These are phyloP conservation scores for Hirsutella minnesotensis DNA, from an alignment of 2,329 filamentous ascomycete species.

Conservation along the genomic window DNA sequence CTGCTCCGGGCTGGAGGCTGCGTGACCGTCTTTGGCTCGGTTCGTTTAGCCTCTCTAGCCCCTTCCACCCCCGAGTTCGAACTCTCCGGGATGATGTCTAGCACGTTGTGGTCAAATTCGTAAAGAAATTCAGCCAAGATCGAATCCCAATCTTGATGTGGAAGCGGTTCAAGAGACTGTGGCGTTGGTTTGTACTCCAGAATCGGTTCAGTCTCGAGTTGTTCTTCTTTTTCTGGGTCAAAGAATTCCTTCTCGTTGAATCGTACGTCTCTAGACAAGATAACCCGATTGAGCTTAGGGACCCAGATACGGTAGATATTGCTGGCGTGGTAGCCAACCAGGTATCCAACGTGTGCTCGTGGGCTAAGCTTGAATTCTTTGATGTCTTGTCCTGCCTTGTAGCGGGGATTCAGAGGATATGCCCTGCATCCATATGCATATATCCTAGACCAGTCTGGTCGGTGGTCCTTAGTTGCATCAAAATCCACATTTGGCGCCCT, in stretches of 20 bases:
- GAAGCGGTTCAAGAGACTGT: too few relatives aligned
- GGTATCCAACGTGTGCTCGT: conserved; percentile 1
- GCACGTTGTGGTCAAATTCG: neutral
- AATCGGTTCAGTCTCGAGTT: neutral
- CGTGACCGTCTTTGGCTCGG: too few relatives aligned
- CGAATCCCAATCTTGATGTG: too few relatives aligned
- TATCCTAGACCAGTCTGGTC: neutral
- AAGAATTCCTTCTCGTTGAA: conserved; percentile 1
- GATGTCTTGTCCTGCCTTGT: neutral
- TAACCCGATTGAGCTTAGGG: neutral
- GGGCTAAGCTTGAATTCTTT: neutral
- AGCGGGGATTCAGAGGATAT: neutral
- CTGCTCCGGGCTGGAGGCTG: too few relatives aligned
- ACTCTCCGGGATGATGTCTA: too few relatives aligned
- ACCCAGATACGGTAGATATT: conserved; percentile 2
- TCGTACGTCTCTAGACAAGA: neutral
- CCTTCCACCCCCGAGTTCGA: too few relatives aligned
- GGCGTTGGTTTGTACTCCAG: neutral
- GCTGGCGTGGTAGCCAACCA: neutral
- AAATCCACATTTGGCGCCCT: neutral
- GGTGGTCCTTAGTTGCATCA: neutral
- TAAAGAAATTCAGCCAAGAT: too few relatives aligned
- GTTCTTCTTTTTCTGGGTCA: neutral
- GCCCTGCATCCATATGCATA: neutral
- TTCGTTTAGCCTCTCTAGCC: too few relatives aligned